Percentiles rank a stretch among this genome's conserved stretches.
Conservation (phyloP, 2,329 filamentous ascomycete species). For the Stemphylium vesicarium region DNA sequence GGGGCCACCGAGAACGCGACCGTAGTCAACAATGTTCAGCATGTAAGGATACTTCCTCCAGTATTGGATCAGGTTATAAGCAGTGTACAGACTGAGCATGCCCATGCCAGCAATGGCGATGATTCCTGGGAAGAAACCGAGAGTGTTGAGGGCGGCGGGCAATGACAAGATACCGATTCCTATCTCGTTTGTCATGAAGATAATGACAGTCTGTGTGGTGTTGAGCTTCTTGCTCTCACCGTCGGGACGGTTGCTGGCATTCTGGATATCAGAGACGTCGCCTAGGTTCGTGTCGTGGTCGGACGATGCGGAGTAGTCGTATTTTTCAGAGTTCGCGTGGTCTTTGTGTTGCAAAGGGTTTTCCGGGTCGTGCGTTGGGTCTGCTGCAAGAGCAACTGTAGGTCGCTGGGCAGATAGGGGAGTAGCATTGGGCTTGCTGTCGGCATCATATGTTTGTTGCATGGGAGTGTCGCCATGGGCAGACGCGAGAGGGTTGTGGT, state of each 20-base stretch:
- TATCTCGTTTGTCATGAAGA: constrained; percentile 40
- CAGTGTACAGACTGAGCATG: constrained; percentile 35
- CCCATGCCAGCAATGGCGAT: constrained; percentile 34
- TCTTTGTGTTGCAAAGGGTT: constrained; percentile 18
- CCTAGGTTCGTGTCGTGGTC: constrained; percentile 30
- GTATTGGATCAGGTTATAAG: constrained; percentile 39
- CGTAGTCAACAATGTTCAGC: constrained; percentile 40
- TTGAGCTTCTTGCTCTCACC: constrained; percentile 28
- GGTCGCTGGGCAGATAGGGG: constrained; percentile 26
- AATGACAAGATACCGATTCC: constrained; percentile 40
- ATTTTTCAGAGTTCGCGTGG: constrained; percentile 20
- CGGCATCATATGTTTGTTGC: constrained; percentile 15
- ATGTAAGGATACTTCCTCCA: constrained; percentile 41
- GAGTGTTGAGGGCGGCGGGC: constrained; percentile 31
- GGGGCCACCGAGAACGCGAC: constrained; percentile 34
- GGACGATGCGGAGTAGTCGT: constrained; percentile 18
- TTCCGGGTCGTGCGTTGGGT: constrained; percentile 28
- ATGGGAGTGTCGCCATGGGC: constrained; percentile 19
- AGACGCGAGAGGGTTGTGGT: constrained; percentile 17
- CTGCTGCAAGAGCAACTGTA: constrained; percentile 29
- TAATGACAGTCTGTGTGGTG: constrained; percentile 37
- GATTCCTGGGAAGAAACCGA: constrained; percentile 37
- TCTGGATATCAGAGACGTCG: constrained; percentile 32
- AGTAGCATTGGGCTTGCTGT: constrained; percentile 23
- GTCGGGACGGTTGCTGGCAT: constrained; percentile 25